Conservation (phyloP, 208 protist species). For the Trypanosomatidae sp. region DNA sequence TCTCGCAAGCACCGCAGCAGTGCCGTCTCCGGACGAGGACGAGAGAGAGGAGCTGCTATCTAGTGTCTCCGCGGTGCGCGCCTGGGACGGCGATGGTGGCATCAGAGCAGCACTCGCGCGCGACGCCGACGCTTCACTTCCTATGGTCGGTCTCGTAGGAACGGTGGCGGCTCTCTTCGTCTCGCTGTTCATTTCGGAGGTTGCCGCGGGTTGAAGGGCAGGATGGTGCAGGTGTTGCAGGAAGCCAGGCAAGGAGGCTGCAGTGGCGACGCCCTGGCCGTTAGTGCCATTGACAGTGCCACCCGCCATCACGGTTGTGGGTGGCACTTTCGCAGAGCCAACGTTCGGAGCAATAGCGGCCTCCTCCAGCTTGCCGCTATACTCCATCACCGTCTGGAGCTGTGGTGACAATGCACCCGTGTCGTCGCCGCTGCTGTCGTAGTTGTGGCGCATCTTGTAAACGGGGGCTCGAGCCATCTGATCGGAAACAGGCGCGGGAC, state of each 20-base stretch:
- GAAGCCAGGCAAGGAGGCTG: background rate
- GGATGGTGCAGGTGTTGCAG: background rate
- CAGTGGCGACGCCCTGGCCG: background rate
- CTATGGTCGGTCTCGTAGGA: constrained; percentile 4
- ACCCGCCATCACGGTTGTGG: background rate
- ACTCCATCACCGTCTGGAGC: background rate
- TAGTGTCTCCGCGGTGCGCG: background rate
- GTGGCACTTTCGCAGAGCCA: constrained; percentile 2
- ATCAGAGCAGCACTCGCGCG: constrained; percentile 18
- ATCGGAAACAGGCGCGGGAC: background rate
- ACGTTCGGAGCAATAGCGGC: background rate
- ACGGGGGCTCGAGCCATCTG: background rate
- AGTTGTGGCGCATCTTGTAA: background rate
- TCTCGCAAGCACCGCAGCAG: background rate
- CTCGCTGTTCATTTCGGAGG: constrained; percentile 15
- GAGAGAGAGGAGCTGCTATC: background rate
- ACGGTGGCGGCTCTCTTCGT: constrained; percentile 17
- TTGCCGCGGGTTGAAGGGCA: background rate
- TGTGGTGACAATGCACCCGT: background rate
- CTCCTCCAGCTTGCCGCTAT: constrained; percentile 15
- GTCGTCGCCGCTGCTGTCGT: background rate
- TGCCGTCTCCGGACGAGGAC: background rate
- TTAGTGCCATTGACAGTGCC: constrained; percentile 2
- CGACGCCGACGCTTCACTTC: constrained; percentile 9
- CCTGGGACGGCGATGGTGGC: constrained; percentile 31